Evolutionary conservation across 73 alveolate genomes (phyloP).

Genomic region (Stentor roeselii): DNA sequence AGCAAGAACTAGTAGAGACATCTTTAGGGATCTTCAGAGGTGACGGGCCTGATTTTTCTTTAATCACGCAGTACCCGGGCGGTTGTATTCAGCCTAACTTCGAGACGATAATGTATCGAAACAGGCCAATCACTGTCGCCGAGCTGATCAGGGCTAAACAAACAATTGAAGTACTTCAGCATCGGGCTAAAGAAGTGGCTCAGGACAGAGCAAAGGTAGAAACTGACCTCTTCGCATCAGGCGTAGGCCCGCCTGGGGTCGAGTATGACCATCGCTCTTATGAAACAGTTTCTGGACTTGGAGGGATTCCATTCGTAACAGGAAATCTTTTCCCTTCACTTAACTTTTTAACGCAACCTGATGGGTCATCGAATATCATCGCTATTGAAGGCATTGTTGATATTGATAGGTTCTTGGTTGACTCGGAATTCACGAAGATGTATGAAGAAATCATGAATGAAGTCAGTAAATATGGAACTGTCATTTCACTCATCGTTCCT

Average conservation of each 20-base stretch:
- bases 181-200: slow-evolving; percentile 30
- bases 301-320: slow-evolving; percentile 23
- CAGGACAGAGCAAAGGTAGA: slow-evolving; percentile 18
- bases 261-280: slow-evolving; percentile 24
- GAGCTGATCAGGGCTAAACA: slow-evolving; percentile 21
- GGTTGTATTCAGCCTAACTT: slow-evolving; percentile 29
- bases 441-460: slow-evolving; percentile 22
- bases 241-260: slow-evolving; percentile 30
- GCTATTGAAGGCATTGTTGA: slow-evolving; percentile 12
- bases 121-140: slow-evolving; percentile 31
- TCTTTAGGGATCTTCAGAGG: not conserved
- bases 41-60: slow-evolving; percentile 21
- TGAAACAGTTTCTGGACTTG: slow-evolving; percentile 8
- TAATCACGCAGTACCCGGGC: slow-evolving; percentile 28
- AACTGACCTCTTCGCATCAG: slow-evolving; percentile 24
- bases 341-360: slow-evolving; percentile 12
- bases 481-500: slow-evolving; percentile 22
- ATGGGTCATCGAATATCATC: slow-evolving; percentile 18
- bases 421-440: not conserved
- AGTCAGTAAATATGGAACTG: slow-evolving; percentile 23
- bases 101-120: slow-evolving; percentile 28
- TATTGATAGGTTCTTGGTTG: not conserved
- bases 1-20: slow-evolving; percentile 21
- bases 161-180: slow-evolving; percentile 21
- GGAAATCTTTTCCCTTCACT: slow-evolving; percentile 20